Evolutionary conservation across 495 filamentous ascomycete species (phyloP), one percentile per base, ranked within the genome.

Genomic region (Hypoxylon fragiforme): DNA sequence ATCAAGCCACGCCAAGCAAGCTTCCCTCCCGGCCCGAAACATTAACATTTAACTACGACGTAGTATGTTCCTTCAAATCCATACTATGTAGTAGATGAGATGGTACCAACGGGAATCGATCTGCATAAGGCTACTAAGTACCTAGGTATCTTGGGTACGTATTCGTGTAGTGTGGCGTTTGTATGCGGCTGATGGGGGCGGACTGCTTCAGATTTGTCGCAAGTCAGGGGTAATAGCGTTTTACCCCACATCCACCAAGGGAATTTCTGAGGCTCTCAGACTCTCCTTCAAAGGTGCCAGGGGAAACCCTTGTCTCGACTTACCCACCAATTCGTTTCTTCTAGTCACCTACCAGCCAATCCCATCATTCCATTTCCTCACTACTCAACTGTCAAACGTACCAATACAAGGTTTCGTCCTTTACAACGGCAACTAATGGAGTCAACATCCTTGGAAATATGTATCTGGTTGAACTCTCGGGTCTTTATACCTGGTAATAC

Each of bases 151-250:
- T n/a, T n/a, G n/a, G n/a, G n/a, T n/a, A n/a, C n/a, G n/a, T n/a
- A n/a, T n/a, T 28, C 4, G 9, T 28, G 9, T 28, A 9, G 24
- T 28, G 24, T 28, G 24, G 24, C 24, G 4, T 28, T 28, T 9
- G 24, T 28, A 54, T 54, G 58, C 53, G 55, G 66, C 58, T 57
- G 60, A 57, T 44, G 52, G 51, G 45, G 46, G 39, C 20, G 41
- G 53, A 24, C 46, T 76, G 76, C 75, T 60, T 77, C 76, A 78
- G 65, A 52, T 65, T 62, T 71, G 76, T 77, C 70, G 63, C 73
- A 79, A 65, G 67, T 74, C 76, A 73, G 70, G 76, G 75, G 63
- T 70, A 37, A 24, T 43, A 54, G 58, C 53, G 60, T 60, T 66
- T 55, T 65, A 62, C 46, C 49, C 62, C 58, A 69, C 63, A 63